Base-by-base conservation (phyloP, 2,329 filamentous ascomycete genomes). In the Cercospora beticola region DNA sequence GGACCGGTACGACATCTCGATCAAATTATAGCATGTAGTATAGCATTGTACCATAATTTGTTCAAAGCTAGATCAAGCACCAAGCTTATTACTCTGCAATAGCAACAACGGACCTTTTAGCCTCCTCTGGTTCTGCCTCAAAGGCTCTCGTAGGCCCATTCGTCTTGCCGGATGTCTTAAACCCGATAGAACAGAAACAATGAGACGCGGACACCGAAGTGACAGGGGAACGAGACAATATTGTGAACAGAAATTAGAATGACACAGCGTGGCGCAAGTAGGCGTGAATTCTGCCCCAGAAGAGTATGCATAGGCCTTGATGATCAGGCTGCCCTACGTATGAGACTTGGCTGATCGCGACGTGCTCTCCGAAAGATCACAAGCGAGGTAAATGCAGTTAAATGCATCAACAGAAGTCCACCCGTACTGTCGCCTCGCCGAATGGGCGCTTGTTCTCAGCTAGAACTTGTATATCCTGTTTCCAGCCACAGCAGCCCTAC, bases 1-100 rank as follows among this genome's bases (percentile, higher is more conserved):
- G 70, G 90, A 94, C 78, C 75, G 80, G 63, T 88, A 84, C 73
- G 81, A 92, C 75, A 83, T 94, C 7, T 90, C 88, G 21, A 88
- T 94, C 74, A 93, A 92, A 79, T 76, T 94, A 62, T 92, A 81
- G 65, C 33, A 43, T n/a, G 26, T 30, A 57, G 54, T 8, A 23
- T 23, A 52, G 46, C 46, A 52, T 52, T 52, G 12, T 12, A 52
- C 10, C 18, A 21, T 21, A 52, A 23, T 21, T 23, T 52, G 18
- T 52, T 52, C 46, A 21, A 4, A 21, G 21, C 46, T 23, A 23
- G 18, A 21, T 12, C 9, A 52, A 23, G 21, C 46, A 40, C 1
- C 36, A 7, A 14, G 36, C 36, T 40, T 40, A 8, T 40, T 3
- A 2, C 36, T 7, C 36, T 40, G 36, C 16, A n/a, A 40, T 7